These are phyloP conservation scores for Boechera stricta DNA, from an alignment of 345 rosid species.

Conservation along the genomic window DNA sequence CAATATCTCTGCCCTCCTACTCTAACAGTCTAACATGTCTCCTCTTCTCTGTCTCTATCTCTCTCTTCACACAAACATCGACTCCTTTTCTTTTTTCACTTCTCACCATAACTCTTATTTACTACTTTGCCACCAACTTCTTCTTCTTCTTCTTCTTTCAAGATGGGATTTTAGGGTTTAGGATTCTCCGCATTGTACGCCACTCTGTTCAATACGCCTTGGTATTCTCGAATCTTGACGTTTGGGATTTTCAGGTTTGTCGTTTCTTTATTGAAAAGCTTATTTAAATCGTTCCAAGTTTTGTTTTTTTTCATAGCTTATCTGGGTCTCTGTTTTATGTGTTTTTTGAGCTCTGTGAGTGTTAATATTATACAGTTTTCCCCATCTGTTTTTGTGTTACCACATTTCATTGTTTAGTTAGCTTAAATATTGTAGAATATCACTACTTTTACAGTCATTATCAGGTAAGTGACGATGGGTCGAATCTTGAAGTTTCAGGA, in stretches of 20 bases:
- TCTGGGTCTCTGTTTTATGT: slow-evolving; percentile 30
- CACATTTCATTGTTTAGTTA: slow-evolving; percentile 33
- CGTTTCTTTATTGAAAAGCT: slow-evolving; percentile 44
- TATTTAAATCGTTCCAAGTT: slow-evolving; percentile 37
- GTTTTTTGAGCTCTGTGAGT: slow-evolving; percentile 41
- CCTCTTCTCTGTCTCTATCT: slow-evolving; percentile 16
- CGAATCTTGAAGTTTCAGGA: slow-evolving; percentile 24
- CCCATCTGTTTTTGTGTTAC: slow-evolving; percentile 22
- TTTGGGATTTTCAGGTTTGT: slow-evolving; percentile 50
- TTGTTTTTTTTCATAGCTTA: slow-evolving; percentile 15
- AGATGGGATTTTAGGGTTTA: slow-evolving; percentile 46
- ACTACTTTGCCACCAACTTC: slow-evolving; percentile 54
- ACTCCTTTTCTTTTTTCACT: slow-evolving; percentile 43
- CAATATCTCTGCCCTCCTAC: slow-evolving; percentile 31
- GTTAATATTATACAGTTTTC: slow-evolving; percentile 10
- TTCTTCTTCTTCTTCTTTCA: slow-evolving; percentile 16
- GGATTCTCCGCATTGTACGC: slow-evolving; percentile 59
- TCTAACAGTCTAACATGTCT: slow-evolving; percentile 33
- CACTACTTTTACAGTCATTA: slow-evolving; percentile 1
- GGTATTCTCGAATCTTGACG: slow-evolving; percentile 55
- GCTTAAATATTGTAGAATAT: background rate
- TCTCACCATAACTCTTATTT: slow-evolving; percentile 55
- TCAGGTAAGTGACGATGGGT: slow-evolving; percentile 8
- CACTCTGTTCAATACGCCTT: slow-evolving; percentile 46
- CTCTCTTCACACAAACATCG: slow-evolving; percentile 32